Evolutionary conservation across 2,329 filamentous ascomycete species (phyloP), one percentile per base, ranked within the genome.

Genomic region (Penicillium concentricum): DNA sequence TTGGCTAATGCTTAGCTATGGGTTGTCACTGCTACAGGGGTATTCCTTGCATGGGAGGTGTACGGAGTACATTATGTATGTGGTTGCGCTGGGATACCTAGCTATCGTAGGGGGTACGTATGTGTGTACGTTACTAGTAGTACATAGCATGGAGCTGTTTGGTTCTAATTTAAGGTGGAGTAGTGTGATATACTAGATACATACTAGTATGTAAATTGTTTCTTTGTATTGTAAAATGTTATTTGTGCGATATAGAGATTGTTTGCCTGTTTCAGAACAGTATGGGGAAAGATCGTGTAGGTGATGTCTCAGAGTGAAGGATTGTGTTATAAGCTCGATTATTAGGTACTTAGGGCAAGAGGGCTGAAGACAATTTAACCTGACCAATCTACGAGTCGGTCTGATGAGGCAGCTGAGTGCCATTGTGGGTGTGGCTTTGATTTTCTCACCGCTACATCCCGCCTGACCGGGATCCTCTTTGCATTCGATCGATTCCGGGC

Each of bases 1-100:
- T 56, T 56, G 53, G 53, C 53, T 51, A 51, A 51, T 51, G 53
- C 53, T 56, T 56, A 56, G 53, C 53, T 41, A 24, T 39, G 13
- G n/a, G 18, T 16, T 38, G 15, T 10, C 10, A 15, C 9, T 32
- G 10, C 7, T 15, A 35, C 34, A 22, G 39, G 53, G 49, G 20
- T 20, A 4, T 22, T n/a, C 26, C 34, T 24, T 24, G 6, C 5
- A n/a, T 3, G 42, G 42, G n/a, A n/a, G n/a, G n/a, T n/a, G 12
- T 20, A 18, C 12, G 9, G 32, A 2, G 7, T 32, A 16, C 2
- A 34, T 24, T 15, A 24, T 42, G 41, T 8, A 48, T 34, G 26
- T 28, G 16, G 15, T 20, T 30, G 30, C 20, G 15, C 41, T 32
- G 28, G 37, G 18, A 42, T 42, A n/a, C 28, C 15, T 18, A 41